Conservation (phyloP, 768 basidiomycete genomes). For the Bullera alba region DNA sequence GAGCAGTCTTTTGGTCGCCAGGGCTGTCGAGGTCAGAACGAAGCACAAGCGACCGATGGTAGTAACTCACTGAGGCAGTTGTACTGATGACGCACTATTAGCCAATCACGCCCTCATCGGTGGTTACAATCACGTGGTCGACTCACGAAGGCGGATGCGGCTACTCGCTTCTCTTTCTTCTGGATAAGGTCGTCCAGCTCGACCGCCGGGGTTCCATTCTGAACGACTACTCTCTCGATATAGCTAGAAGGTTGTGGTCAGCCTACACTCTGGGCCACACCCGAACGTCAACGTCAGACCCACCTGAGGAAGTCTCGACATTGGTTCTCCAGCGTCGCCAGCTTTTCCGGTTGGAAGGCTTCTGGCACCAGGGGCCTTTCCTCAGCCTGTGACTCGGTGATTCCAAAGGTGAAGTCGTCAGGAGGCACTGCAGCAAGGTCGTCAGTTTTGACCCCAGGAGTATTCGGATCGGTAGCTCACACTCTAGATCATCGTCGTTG, state of each 20-base stretch:
- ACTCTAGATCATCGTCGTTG: slow-evolving; percentile 19
- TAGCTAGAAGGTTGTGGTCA: slow-evolving; percentile 8
- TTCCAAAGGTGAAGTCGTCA: slow-evolving; percentile 1
- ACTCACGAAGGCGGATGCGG: slow-evolving; percentile 34
- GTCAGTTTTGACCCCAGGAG: background rate
- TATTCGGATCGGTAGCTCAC: slow-evolving; percentile 9
- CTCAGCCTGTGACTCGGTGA: background rate
- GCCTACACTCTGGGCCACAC: background rate
- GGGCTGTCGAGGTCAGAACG: slow-evolving; percentile 12
- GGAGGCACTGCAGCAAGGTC: background rate
- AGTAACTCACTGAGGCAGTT: slow-evolving; percentile 32
- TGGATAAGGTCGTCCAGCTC: slow-evolving; percentile 20
- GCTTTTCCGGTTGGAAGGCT: slow-evolving; percentile 26
- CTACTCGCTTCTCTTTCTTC: slow-evolving; percentile 17
- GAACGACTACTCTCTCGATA: slow-evolving; percentile 20
- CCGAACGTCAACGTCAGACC: slow-evolving; percentile 1
- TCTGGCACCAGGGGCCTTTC: slow-evolving; percentile 14
- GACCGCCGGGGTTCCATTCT: slow-evolving; percentile 9
- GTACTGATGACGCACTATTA: slow-evolving; percentile 20
- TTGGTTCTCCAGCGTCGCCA: slow-evolving; percentile 29
- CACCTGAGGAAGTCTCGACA: slow-evolving; percentile 38
- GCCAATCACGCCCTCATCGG: background rate
- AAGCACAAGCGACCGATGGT: background rate
- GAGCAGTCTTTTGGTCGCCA: slow-evolving; percentile 35
- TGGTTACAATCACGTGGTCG: too few species aligned